These are phyloP conservation scores for Gentiana macrophylla DNA, from an alignment of 257 asterid species.

Conservation along the genomic window DNA sequence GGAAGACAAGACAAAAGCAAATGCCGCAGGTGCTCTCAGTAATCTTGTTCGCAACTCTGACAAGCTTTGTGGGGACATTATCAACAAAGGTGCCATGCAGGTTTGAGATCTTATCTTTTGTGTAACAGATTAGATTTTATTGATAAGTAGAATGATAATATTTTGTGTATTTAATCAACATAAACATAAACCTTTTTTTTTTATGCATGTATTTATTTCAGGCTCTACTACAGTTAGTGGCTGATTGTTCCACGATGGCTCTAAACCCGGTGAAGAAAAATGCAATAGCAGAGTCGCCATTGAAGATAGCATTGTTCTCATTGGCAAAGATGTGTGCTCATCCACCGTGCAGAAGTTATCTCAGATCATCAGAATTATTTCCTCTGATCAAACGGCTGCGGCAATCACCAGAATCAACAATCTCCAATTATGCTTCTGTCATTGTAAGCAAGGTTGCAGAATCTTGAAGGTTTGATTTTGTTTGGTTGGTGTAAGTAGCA, in stretches of 20 bases:
- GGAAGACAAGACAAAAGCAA: conserved; percentile 97
- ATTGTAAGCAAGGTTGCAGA: conserved; percentile 63
- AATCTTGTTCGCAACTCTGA: conserved; percentile 91
- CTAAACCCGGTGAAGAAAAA: conserved; percentile 60
- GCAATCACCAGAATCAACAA: conserved; percentile 80
- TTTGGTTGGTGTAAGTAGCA: too few species aligned
- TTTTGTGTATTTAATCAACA: not conserved
- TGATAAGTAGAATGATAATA: not conserved
- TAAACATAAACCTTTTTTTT: not conserved
- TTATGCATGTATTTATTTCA: conserved; percentile 17
- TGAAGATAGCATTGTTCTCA: conserved; percentile 79
- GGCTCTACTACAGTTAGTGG: conserved; percentile 85
- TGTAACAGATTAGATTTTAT: not conserved
- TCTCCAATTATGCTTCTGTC: conserved; percentile 75
- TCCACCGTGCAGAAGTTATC: conserved; percentile 70
- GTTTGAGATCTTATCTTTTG: conserved; percentile 17
- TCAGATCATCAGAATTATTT: conserved; percentile 64
- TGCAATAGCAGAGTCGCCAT: conserved; percentile 71
- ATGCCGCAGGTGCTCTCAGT: conserved; percentile 99
- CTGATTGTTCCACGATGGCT: conserved; percentile 65
- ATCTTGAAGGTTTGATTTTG: conserved; percentile 10
- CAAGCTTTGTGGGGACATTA: conserved; percentile 88
- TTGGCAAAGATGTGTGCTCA: conserved; percentile 92
- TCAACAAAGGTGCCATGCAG: conserved; percentile 95
- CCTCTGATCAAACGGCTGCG: conserved; percentile 69